Evolutionary conservation across 768 basidiomycete species (phyloP), one percentile per base, ranked within the genome.

Genomic region (Tylopilus cervinicoccineus): DNA sequence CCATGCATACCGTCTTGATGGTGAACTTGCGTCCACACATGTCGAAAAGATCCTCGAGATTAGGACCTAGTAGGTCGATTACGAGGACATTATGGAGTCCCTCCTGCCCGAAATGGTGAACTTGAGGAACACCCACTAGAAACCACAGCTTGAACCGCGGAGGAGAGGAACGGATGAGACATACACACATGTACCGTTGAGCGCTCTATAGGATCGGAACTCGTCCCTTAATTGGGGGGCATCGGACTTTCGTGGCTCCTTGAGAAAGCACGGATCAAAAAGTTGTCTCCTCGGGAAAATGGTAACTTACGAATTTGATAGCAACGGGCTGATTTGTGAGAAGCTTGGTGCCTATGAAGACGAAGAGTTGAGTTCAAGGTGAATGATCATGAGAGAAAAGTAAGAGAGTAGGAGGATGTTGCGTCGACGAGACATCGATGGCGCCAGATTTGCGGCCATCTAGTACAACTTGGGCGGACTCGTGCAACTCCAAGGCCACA

Each of bases 1-100:
- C 88, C 95, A 99, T 93, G 65, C 93, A 96, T 23, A 97, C 95
- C 0, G 95, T 98, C 80, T 99, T 99, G 68, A 95, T 84, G 44
- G 82, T 82, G 72, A 98, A 99, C 72, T 97, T 97, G 56, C 95
- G 86, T n/a, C 86, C 83, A 66, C 94, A 98, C 92, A 96, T 93
- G 70, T 98, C 95, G 64, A 99, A 98, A 28, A 99, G 77, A 65
- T 99, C 95, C 71, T 99, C 95, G 37, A 99, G 73, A 60, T 93
- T 95, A 19, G 95, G 95, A n/a, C 95, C 96, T 13, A 99, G 77
- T 26, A 99, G 77, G 72, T 99, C 95, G 52, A 94, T 89, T 66
- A 89, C 88, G 41, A 91, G 80, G 48, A 90, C 91, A 68, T 99
- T 99, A 73, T 99, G 96, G 34, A 98, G 78, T 13, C 95, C 96